Percentiles rank a stretch among this genome's conserved stretches.
phyloP scores from a whole-genome alignment of 2,329 filamentous ascomycete genomes.

The Fusarium napiforme region DNA sequence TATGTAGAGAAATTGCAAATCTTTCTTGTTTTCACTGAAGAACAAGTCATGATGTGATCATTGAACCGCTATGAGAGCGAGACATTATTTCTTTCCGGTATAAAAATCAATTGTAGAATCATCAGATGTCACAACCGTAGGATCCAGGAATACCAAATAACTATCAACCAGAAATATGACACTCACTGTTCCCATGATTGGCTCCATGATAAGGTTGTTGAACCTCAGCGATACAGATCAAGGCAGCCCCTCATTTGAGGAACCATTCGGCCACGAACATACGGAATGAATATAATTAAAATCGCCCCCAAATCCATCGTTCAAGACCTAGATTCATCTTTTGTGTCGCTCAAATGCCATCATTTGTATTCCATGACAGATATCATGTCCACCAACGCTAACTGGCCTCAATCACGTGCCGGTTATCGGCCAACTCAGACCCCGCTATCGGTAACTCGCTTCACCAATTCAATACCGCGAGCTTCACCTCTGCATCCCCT shows the following conservation, averaged over 20 bases:
- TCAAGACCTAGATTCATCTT: too few species aligned
- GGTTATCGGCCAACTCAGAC: background rate
- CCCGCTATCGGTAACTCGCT: background rate
- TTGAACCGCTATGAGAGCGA: too few species aligned
- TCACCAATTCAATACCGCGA: background rate
- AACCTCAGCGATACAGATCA: accelerated
- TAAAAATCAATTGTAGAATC: too few species aligned
- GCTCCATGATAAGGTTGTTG: background rate
- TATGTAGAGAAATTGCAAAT: accelerated
- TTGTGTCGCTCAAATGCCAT: too few species aligned
- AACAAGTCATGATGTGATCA: background rate
- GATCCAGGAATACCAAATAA: too few species aligned
- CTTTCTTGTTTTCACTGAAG: background rate
- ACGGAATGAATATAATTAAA: too few species aligned
- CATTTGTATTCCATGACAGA: background rate
- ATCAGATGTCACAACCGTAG: too few species aligned
- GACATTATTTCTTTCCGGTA: too few species aligned
- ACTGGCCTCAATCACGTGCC: background rate
- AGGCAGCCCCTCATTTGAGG: background rate
- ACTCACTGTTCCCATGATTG: background rate
- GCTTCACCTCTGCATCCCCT: background rate
- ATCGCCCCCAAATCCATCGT: too few species aligned
- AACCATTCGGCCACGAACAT: too few species aligned
- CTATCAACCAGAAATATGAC: too few species aligned
- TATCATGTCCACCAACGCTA: background rate